phyloP scores from a whole-genome alignment of 1,284 basidiomycete species.

The Cryptococcus sp. region DNA sequence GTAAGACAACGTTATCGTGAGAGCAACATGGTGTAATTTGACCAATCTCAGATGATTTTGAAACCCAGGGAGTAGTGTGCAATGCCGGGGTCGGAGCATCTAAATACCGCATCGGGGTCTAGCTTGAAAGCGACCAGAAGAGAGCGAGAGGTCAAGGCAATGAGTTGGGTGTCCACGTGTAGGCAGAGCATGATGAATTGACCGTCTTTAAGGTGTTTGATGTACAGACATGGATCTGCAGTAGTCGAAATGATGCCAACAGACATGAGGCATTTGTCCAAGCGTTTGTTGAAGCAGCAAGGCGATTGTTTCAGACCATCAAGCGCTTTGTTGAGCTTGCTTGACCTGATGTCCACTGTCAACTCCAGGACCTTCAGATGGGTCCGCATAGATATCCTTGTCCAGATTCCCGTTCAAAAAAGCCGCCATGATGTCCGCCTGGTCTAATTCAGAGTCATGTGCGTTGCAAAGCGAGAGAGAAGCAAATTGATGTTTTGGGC shows the following conservation, averaged over 20 bases:
- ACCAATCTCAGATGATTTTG: conserved; percentile 9
- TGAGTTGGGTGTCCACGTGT: conserved; percentile 28
- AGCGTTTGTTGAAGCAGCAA: conserved; percentile 11
- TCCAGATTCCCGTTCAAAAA: conserved; percentile 19
- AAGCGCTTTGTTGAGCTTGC: conserved; percentile 19
- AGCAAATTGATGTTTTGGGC: conserved; percentile 20
- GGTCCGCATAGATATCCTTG: conserved; percentile 13
- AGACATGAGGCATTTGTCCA: conserved; percentile 7
- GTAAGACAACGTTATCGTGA: conserved; percentile 11
- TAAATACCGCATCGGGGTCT: conserved; percentile 13
- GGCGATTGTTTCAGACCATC: conserved; percentile 19
- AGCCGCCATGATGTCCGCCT: conserved; percentile 25
- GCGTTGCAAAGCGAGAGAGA: conserved; percentile 22
- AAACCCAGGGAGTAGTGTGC: conserved; percentile 15
- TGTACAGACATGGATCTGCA: conserved; percentile 14
- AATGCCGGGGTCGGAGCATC: conserved; percentile 14
- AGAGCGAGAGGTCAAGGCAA: conserved; percentile 10
- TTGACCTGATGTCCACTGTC: conserved; percentile 7
- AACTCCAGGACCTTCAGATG: conserved; percentile 18
- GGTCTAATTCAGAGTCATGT: conserved; percentile 20
- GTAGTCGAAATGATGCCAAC: conserved; percentile 3
- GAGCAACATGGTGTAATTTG: conserved; percentile 5
- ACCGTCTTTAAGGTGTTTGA: neutral
- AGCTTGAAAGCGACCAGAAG: conserved; percentile 17
- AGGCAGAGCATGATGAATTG: conserved; percentile 12